These are phyloP conservation scores for Quercus glauca DNA, from an alignment of 306 rosid species.

Conservation along the genomic window DNA sequence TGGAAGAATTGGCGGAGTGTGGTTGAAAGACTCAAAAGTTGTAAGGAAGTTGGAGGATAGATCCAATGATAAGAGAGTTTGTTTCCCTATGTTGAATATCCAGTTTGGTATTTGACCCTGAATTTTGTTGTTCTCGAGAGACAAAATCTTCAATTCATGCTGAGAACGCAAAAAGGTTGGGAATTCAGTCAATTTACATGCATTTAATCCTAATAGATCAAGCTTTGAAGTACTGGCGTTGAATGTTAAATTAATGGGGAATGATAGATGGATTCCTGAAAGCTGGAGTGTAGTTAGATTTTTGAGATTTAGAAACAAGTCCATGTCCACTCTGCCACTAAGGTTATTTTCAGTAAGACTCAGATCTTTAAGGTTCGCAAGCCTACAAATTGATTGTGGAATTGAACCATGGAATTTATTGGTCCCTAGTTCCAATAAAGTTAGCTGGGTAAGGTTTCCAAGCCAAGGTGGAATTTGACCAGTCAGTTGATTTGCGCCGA, in stretches of 20 bases:
- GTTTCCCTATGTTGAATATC: neutral
- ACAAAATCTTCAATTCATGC: fast-evolving
- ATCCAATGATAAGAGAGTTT: fast-evolving
- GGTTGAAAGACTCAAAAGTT: neutral
- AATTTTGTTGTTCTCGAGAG: fast-evolving
- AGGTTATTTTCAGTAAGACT: fast-evolving
- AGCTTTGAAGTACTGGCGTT: neutral
- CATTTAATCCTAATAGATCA: fast-evolving
- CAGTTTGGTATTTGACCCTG: neutral
- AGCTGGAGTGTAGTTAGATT: fast-evolving
- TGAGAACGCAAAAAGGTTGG: neutral
- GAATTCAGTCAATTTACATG: neutral
- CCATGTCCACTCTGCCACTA: neutral
- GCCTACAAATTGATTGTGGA: neutral
- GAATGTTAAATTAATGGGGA: neutral
- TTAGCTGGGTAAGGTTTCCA: too few relatives aligned
- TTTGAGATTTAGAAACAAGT: neutral
- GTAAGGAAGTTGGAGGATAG: fast-evolving
- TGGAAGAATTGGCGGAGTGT: too few relatives aligned
- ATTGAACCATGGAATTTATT: neutral
- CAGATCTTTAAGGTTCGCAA: neutral
- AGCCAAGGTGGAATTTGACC: too few relatives aligned
- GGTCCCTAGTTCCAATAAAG: fast-evolving
- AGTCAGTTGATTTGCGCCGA: fast-evolving
- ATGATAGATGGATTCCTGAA: neutral